Evolutionary conservation across 768 basidiomycete genomes (phyloP).

Genomic region (Lactifluus hygrophoroides): DNA sequence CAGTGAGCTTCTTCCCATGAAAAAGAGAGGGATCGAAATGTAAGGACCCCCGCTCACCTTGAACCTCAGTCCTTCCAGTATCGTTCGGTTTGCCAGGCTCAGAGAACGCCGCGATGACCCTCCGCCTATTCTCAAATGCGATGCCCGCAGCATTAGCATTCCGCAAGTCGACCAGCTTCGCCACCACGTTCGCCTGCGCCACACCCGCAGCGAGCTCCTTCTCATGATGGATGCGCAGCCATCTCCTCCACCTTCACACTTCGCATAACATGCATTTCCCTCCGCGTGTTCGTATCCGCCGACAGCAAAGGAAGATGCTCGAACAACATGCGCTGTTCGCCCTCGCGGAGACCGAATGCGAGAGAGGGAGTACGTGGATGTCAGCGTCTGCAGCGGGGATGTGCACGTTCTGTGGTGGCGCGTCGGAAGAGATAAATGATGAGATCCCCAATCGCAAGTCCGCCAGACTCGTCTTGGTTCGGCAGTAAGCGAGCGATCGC

Average conservation of each 20-base stretch:
- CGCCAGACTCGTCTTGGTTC: conserved; percentile 82
- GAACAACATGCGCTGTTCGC: conserved; percentile 58
- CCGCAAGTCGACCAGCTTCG: no score
- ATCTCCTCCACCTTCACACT: not conserved
- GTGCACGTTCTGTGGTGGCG: conserved; percentile 31
- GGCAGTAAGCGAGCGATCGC: conserved; percentile 73
- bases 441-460: conserved; percentile 90
- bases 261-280: not conserved
- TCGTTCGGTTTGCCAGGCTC: conserved; percentile 51
- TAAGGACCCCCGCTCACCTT: no score
- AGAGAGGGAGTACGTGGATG: conserved; percentile 39
- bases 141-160: conserved; percentile 88
- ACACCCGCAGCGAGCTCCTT: no score
- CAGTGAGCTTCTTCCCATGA: not conserved
- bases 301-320: conserved; percentile 53
- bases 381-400: no score
- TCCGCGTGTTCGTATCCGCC: not conserved
- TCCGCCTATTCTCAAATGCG: conserved; percentile 80
- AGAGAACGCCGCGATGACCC: conserved; percentile 72
- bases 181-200: no score
- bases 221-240: conserved; percentile 5
- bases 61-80: no score
- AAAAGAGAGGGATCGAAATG: no score
- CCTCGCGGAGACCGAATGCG: no score
- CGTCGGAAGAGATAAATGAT: conserved; percentile 87